Evolutionary conservation across 768 basidiomycete species (phyloP).

Genomic region (Boletellus ananiceps): DNA sequence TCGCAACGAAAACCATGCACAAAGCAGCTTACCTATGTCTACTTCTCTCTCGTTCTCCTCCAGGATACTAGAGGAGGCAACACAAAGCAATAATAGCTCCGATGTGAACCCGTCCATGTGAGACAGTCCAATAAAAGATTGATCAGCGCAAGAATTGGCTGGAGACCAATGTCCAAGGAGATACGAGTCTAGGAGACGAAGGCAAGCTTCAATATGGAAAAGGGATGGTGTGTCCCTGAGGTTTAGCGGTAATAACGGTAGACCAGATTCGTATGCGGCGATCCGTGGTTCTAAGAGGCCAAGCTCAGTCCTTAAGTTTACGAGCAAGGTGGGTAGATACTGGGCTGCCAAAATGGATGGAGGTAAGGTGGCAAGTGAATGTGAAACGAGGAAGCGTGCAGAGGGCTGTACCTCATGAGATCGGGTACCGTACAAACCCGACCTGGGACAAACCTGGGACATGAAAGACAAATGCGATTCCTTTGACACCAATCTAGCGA

Average conservation of each 20-base stretch:
- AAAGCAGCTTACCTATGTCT: conserved; percentile 16
- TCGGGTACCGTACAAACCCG: background rate
- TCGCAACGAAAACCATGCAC: background rate
- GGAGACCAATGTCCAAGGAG: conserved; percentile 55
- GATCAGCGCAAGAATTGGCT: conserved; percentile 11
- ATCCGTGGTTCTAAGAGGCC: conserved; percentile 37
- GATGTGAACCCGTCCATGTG: conserved; percentile 34
- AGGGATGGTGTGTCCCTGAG: conserved; percentile 33
- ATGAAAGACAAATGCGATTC: conserved; percentile 28
- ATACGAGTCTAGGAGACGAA: conserved; percentile 59
- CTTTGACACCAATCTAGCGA: conserved; percentile 34
- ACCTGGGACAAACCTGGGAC: conserved; percentile 15
- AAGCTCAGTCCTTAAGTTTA: conserved; percentile 35
- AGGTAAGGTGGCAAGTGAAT: conserved; percentile 46
- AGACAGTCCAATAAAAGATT: conserved; percentile 4
- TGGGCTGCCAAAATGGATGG: conserved; percentile 36
- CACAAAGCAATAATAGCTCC: conserved; percentile 48
- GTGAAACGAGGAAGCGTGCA: conserved; percentile 49
- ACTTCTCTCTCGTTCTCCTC: conserved; percentile 18
- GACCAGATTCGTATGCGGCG: conserved; percentile 37
- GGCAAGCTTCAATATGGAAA: conserved; percentile 48
- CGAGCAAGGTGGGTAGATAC: conserved; percentile 30
- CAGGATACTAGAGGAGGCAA: conserved; percentile 41
- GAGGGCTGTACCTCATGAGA: conserved; percentile 40
- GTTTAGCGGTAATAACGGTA: conserved; percentile 35